Conservation (phyloP, 352 stramenopile genomes). For the Pythium grandisporangium region DNA sequence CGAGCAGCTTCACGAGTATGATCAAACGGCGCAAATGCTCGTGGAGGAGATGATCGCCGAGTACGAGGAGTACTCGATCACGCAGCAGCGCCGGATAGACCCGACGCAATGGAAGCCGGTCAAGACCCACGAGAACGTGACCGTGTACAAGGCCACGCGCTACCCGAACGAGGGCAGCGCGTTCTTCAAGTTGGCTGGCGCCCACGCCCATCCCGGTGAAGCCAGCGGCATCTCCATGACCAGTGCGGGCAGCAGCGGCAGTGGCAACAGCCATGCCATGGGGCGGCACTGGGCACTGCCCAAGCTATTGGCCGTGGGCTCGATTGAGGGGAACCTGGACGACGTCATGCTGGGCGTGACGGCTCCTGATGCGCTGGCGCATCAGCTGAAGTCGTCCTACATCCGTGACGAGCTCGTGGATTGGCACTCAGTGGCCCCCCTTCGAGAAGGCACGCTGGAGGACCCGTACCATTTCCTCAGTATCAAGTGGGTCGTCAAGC, state of each 20-base stretch:
- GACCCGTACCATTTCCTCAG: not conserved
- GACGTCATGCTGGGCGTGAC: not conserved
- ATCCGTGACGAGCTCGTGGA: not conserved
- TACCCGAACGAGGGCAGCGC: too few relatives aligned
- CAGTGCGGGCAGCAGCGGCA: too few relatives aligned
- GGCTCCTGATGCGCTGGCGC: not conserved
- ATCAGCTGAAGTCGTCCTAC: not conserved
- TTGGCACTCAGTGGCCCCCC: not conserved
- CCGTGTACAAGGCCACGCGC: conserved; percentile 29
- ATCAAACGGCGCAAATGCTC: conserved; percentile 23
- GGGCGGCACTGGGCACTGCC: too few relatives aligned
- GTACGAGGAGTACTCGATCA: conserved; percentile 18
- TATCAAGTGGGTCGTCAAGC: not conserved
- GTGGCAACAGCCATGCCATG: too few relatives aligned
- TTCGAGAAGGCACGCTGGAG: not conserved
- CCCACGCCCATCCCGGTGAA: too few relatives aligned
- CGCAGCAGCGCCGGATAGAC: conserved; percentile 23
- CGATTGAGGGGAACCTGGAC: not conserved
- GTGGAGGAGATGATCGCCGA: conserved; percentile 26
- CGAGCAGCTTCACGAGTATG: conserved; percentile 25
- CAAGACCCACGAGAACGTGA: conserved; percentile 19
- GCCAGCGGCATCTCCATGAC: too few relatives aligned
- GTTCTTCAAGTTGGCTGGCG: too few relatives aligned
- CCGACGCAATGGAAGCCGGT: conserved; percentile 27
- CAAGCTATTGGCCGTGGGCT: conserved; percentile 9